A percentile compares a stretch with the other conserved stretches of the same genome.
These are phyloP conservation scores for Francoa sonchifolia DNA, from an alignment of 441 rosid species.

Conservation along the genomic window DNA sequence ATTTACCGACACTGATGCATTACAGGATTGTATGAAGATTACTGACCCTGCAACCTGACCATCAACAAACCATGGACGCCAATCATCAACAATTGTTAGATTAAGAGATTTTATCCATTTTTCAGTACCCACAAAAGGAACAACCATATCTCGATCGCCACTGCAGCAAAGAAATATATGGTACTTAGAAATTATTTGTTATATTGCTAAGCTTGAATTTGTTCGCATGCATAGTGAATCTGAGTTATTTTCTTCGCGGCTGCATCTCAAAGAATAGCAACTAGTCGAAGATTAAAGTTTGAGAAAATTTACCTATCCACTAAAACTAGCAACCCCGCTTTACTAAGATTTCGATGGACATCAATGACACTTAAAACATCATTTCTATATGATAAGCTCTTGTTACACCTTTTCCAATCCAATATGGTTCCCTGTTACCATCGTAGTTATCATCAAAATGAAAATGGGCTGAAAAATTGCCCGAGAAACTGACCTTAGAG, in stretches of 20 bases:
- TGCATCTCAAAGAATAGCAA: no score
- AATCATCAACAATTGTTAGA: slow-evolving; percentile 4
- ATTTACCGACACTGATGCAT: slow-evolving; percentile 18
- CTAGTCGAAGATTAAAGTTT: no score
- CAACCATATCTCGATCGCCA: slow-evolving; percentile 20
- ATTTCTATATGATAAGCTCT: slow-evolving; percentile 14
- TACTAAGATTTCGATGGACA: slow-evolving; percentile 13
- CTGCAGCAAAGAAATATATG: slow-evolving; percentile 8
- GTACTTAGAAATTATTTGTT: no score
- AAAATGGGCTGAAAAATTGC: no score
- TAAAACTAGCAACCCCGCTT: slow-evolving; percentile 8
- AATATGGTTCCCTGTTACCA: slow-evolving; percentile 6
- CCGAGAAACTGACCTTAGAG: not conserved
- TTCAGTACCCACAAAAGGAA: slow-evolving; percentile 16
- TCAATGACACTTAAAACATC: slow-evolving; percentile 15
- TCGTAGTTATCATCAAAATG: not conserved
- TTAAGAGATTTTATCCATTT: slow-evolving; percentile 15
- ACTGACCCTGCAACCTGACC: slow-evolving; percentile 21
- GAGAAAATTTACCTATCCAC: slow-evolving; percentile 21
- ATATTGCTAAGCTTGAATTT: no score
- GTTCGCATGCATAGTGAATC: no score
- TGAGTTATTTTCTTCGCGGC: no score
- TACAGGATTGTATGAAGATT: no score
- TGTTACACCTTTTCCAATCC: slow-evolving; percentile 20
- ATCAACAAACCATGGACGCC: slow-evolving; percentile 20